These are phyloP conservation scores for Leccinum fibrillosum DNA, from an alignment of 768 basidiomycete species.

Conservation along the genomic window DNA sequence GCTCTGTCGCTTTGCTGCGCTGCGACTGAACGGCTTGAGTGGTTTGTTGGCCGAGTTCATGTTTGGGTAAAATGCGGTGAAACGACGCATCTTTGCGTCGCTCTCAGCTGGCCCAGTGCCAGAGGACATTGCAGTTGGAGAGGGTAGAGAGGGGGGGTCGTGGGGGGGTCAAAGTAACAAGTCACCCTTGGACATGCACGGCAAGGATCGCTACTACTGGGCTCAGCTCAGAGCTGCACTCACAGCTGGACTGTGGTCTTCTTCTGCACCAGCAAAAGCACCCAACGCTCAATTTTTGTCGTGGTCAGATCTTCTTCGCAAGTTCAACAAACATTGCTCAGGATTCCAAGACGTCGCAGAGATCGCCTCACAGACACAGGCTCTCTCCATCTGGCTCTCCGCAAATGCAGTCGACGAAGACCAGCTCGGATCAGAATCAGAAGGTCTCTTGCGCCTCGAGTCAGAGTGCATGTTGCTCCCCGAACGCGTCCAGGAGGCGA, in stretches of 20 bases:
- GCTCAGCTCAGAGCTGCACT: conserved; percentile 66
- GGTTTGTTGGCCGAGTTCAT: conserved; percentile 67
- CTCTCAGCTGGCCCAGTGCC: conserved; percentile 12
- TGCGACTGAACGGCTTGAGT: conserved; percentile 82
- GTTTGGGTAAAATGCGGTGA: conserved; percentile 78
- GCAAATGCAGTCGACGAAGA: conserved; percentile 52
- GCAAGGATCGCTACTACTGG: conserved; percentile 68
- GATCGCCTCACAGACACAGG: conserved; percentile 65
- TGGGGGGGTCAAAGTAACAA: conserved; percentile 11
- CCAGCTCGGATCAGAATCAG: conserved; percentile 48
- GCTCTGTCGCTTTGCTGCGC: conserved; percentile 89
- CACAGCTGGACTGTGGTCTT: conserved; percentile 72
- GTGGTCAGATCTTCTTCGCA: conserved; percentile 80
- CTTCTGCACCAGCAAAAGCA: conserved; percentile 56
- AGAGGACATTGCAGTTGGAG: too few species aligned
- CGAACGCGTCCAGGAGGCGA: conserved; percentile 58
- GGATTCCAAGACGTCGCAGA: conserved; percentile 60
- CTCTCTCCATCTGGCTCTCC: conserved; percentile 54
- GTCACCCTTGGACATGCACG: conserved; percentile 26
- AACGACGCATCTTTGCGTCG: conserved; percentile 53
- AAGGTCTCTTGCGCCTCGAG: conserved; percentile 32
- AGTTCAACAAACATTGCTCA: conserved; percentile 81
- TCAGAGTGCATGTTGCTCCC: conserved; percentile 56
- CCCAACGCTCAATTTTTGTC: conserved; percentile 50
- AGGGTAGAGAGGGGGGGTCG: not conserved